phyloP scores from a whole-genome alignment of 2,329 filamentous ascomycete species.

The Aspergillus ustus region DNA sequence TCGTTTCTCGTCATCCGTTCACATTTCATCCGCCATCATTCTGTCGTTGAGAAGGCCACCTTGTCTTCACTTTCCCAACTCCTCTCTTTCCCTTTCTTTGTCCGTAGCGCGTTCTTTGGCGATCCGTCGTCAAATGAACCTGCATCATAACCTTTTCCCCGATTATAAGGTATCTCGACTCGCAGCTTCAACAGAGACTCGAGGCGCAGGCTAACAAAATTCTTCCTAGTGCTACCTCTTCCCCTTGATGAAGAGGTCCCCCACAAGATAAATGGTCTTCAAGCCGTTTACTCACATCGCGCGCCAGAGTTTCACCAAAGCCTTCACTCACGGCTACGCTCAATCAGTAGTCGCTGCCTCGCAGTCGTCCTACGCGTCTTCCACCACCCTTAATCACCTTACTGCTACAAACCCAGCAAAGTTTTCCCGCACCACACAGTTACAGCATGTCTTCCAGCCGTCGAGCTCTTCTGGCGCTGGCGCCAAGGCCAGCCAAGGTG shows the following conservation, averaged over 20 bases:
- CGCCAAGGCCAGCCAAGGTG: conserved; percentile 62
- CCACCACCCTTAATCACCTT: conserved; percentile 62
- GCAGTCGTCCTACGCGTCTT: conserved; percentile 78
- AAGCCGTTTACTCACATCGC: conserved; percentile 79
- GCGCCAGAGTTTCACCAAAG: conserved; percentile 96
- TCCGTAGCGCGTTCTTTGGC: conserved; percentile 83
- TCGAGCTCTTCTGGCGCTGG: conserved; percentile 57
- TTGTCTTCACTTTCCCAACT: conserved; percentile 3
- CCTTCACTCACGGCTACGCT: conserved; percentile 96
- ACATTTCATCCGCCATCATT: conserved; percentile 12
- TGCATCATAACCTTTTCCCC: conserved; percentile 71
- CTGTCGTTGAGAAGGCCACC: conserved; percentile 1
- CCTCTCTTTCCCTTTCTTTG: conserved; percentile 13
- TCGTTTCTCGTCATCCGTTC: conserved; percentile 16
- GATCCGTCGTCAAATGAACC: conserved; percentile 98
- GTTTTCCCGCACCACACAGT: conserved; percentile 63
- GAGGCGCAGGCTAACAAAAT: conserved; percentile 22
- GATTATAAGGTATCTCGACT: conserved; percentile 64
- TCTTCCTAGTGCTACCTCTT: conserved; percentile 55
- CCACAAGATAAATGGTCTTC: conserved; percentile 84
- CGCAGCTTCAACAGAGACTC: background rate
- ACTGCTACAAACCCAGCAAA: conserved; percentile 53
- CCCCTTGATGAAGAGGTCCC: conserved; percentile 69
- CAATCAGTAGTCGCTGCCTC: conserved; percentile 96
- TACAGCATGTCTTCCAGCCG: conserved; percentile 76